phyloP scores from a whole-genome alignment of 1,139 yeast species.

The Lizanozyma gosingica region DNA sequence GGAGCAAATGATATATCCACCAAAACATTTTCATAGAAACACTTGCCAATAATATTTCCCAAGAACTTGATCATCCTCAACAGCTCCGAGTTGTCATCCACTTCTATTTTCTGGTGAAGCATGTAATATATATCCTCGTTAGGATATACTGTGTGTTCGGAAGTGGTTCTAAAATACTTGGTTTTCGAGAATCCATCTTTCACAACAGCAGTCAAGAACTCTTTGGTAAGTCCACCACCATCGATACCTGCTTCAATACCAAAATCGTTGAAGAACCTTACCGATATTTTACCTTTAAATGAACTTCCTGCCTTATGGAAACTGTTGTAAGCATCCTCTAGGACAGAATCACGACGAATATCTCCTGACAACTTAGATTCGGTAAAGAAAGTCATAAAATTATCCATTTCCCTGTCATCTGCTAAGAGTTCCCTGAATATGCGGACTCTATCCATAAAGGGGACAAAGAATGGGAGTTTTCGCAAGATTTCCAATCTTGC shows the following conservation, averaged over 20 bases:
- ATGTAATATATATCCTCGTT: conserved; percentile 46
- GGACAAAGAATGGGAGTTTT: conserved; percentile 69
- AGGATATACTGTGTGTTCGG: conserved; percentile 60
- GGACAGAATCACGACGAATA: conserved; percentile 57
- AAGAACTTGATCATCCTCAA: conserved; percentile 48
- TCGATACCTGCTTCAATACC: conserved; percentile 89
- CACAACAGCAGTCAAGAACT: conserved; percentile 68
- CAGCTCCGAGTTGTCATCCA: conserved; percentile 18
- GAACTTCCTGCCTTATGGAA: conserved; percentile 35
- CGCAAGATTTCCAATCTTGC: conserved; percentile 43
- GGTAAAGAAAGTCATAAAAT: conserved; percentile 5
- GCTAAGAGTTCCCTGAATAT: conserved; percentile 61
- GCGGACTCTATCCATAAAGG: conserved; percentile 65
- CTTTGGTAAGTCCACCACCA: conserved; percentile 96
- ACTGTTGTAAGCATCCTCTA: conserved; percentile 66
- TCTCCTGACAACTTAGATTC: conserved; percentile 33
- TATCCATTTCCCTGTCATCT: conserved; percentile 32
- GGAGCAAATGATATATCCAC: conserved; percentile 84
- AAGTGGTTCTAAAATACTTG: conserved; percentile 40
- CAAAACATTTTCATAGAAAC: conserved; percentile 76
- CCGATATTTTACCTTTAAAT: conserved; percentile 54
- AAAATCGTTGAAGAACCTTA: conserved; percentile 61
- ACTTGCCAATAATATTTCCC: conserved; percentile 82
- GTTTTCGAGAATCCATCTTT: conserved; percentile 53
- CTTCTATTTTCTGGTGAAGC: conserved; percentile 16